These are phyloP conservation scores for Macrophomina tecta DNA, from an alignment of 2,329 filamentous ascomycete genomes.

Conservation along the genomic window DNA sequence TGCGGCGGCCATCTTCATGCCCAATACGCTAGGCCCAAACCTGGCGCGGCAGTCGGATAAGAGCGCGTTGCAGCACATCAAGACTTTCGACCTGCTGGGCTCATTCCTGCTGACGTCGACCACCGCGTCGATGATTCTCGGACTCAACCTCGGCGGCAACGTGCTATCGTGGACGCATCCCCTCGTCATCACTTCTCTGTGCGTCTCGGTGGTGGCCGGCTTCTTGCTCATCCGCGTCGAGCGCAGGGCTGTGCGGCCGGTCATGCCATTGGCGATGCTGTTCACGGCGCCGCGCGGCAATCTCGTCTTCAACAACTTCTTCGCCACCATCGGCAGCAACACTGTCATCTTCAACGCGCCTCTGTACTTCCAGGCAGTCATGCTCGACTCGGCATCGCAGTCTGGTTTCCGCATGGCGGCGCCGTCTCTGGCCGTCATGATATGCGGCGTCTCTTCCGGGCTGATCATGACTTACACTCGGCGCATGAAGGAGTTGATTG, in stretches of 20 bases:
- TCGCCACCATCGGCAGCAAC: conserved; percentile 56
- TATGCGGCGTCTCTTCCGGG: conserved; percentile 49
- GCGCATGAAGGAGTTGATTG: conserved; percentile 50
- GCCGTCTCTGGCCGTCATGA: conserved; percentile 59
- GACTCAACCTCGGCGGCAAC: conserved; percentile 60
- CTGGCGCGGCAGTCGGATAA: conserved; percentile 48
- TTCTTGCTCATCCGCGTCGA: conserved; percentile 52
- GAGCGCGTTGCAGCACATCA: conserved; percentile 51
- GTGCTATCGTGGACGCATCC: conserved; percentile 59
- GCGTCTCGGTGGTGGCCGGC: conserved; percentile 47
- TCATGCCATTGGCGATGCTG: conserved; percentile 58
- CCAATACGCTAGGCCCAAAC: conserved; percentile 53
- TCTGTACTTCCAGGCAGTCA: conserved; percentile 65
- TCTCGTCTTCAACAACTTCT: conserved; percentile 60
- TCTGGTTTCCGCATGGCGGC: conserved; percentile 76
- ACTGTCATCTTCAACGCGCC: conserved; percentile 73
- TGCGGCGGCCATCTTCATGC: conserved; percentile 51
- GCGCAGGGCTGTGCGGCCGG: conserved; percentile 45
- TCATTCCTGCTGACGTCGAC: conserved; percentile 54
- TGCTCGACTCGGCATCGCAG: conserved; percentile 66
- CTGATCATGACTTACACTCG: conserved; percentile 53
- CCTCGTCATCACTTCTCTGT: conserved; percentile 55
- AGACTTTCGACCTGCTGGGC: conserved; percentile 57
- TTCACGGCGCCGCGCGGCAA: conserved; percentile 54
- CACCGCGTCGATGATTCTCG: conserved; percentile 57